Conservation (phyloP, 2,329 filamentous ascomycete species). For the Penicillium concentricum region DNA sequence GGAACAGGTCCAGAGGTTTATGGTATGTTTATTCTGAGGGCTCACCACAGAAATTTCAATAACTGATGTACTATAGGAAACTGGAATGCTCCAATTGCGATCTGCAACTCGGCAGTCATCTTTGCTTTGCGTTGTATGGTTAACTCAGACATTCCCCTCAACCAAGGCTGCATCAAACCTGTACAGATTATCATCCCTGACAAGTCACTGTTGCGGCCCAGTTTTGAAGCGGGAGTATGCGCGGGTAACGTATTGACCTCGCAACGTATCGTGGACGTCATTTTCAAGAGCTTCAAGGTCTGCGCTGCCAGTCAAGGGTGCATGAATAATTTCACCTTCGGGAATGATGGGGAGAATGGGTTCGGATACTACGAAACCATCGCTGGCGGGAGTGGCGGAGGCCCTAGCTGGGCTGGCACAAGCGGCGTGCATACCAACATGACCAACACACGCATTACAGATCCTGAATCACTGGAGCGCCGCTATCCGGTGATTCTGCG, state of each 20-base stretch:
- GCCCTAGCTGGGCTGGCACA: slow-evolving; percentile 68
- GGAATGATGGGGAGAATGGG: slow-evolving; percentile 9
- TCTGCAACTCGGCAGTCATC: slow-evolving; percentile 75
- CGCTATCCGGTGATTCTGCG: slow-evolving; percentile 71
- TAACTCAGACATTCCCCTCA: slow-evolving; percentile 72
- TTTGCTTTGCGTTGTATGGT: slow-evolving; percentile 77
- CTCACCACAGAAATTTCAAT: not conserved
- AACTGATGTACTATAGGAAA: slow-evolving; percentile 48
- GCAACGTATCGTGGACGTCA: slow-evolving; percentile 74
- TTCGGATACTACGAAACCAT: slow-evolving; percentile 85
- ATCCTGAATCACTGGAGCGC: slow-evolving; percentile 73
- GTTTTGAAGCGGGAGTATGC: slow-evolving; percentile 69
- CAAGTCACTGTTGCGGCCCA: slow-evolving; percentile 69
- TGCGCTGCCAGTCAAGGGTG: slow-evolving; percentile 73
- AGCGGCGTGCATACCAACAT: slow-evolving; percentile 75
- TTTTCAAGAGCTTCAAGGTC: slow-evolving; percentile 70
- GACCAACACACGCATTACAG: slow-evolving; percentile 81
- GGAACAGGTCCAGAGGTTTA: slow-evolving; percentile 72
- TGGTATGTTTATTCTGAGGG: not conserved
- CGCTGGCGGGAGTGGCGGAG: slow-evolving; percentile 71
- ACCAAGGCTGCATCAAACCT: slow-evolving; percentile 74
- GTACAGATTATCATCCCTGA: slow-evolving; percentile 69
- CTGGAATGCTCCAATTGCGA: slow-evolving; percentile 71
- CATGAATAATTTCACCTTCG: slow-evolving; percentile 52
- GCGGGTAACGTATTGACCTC: slow-evolving; percentile 74